Percentiles rank a stretch among this genome's conserved stretches.
These are phyloP conservation scores for Solanum hybrid DNA, from an alignment of 305 asterid genomes.

Conservation along the genomic window DNA sequence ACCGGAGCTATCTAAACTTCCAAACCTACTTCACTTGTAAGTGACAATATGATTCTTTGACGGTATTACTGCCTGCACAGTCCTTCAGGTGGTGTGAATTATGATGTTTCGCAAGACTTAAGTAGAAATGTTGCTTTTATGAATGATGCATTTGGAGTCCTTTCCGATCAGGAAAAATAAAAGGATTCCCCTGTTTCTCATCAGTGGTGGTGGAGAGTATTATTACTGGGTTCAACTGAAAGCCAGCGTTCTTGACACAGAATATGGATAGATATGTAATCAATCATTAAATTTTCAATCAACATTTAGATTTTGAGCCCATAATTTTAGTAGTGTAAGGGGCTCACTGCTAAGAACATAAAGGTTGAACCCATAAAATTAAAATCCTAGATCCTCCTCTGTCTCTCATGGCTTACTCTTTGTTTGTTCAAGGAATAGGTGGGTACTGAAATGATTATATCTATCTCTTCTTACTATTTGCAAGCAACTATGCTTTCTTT, in stretches of 20 bases:
- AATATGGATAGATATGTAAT: not conserved
- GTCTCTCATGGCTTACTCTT: not conserved
- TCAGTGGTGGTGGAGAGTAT: not conserved
- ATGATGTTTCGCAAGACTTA: not conserved
- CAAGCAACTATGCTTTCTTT: not conserved
- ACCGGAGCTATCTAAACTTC: conserved; percentile 65
- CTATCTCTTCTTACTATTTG: conserved; percentile 3
- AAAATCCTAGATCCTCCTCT: not conserved
- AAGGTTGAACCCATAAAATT: not conserved
- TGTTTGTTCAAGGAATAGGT: not conserved
- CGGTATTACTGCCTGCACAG: not conserved
- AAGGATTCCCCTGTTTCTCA: not conserved
- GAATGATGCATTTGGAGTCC: not conserved
- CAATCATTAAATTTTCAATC: not conserved
- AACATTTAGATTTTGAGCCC: not conserved
- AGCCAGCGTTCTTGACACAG: not conserved
- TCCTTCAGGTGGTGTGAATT: conserved; percentile 1
- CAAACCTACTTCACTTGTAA: conserved; percentile 86
- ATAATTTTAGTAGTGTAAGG: not conserved
- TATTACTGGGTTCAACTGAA: not conserved
- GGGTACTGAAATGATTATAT: not conserved
- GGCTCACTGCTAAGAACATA: not conserved
- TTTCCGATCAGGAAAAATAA: not conserved
- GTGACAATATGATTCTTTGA: conserved; percentile 19
- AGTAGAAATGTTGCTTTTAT: not conserved